These are phyloP conservation scores for Sugiyamaella xylanicola DNA, from an alignment of 1,139 yeast genomes.

Conservation along the genomic window DNA sequence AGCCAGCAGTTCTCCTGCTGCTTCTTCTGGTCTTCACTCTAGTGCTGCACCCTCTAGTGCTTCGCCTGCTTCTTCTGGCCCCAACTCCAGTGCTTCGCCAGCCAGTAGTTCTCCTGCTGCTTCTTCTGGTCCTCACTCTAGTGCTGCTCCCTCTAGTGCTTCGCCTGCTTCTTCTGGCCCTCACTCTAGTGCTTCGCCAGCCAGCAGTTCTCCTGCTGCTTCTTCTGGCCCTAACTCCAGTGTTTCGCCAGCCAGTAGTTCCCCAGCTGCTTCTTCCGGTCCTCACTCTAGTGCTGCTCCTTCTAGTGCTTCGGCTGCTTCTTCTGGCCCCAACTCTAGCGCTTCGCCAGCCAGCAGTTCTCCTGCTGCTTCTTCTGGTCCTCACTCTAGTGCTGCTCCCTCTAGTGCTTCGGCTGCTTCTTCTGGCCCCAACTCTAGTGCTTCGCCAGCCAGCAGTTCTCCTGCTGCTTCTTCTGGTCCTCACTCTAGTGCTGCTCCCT, in stretches of 20 bases:
- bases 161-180: constrained; percentile 5
- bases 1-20: too few relatives aligned
- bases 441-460: constrained; percentile 2
- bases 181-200: constrained; percentile 1
- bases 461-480: constrained; percentile 3
- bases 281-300: neutral
- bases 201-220: neutral
- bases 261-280: neutral
- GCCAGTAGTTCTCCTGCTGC: neutral
- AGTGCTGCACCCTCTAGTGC: neutral
- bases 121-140: constrained; percentile 9
- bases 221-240: neutral
- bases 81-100: neutral
- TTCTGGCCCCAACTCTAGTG: constrained; percentile 4
- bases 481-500: constrained; percentile 9
- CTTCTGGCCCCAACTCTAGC: neutral
- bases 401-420: neutral
- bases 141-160: constrained; percentile 5
- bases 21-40: neutral
- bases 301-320: neutral
- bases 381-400: constrained; percentile 12
- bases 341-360: neutral
- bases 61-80: neutral
- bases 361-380: neutral
- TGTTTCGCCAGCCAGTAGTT: neutral